Evolutionary conservation across 108 stramenopile species (phyloP).

Genomic region (Conticribra weissflogii): DNA sequence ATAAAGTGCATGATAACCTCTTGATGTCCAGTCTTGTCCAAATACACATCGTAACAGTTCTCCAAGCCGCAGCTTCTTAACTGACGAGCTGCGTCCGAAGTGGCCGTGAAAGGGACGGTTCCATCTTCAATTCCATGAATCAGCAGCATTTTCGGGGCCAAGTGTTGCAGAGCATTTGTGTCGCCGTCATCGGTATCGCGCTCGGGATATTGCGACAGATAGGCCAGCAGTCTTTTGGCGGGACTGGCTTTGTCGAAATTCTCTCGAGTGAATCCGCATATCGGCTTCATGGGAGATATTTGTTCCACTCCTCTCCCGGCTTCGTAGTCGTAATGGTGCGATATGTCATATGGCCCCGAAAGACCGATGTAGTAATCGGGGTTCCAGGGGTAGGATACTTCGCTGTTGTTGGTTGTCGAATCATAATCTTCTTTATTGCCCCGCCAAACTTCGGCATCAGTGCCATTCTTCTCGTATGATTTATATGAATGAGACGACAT

Average conservation of each 20-base stretch:
- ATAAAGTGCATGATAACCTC: slow-evolving; percentile 80
- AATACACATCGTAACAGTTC: slow-evolving; percentile 61
- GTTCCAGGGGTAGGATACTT: background rate
- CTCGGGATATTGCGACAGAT: background rate
- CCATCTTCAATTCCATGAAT: slow-evolving; percentile 87
- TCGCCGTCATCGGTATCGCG: background rate
- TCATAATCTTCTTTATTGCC: too few relatives aligned
- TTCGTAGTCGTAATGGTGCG: slow-evolving; percentile 87
- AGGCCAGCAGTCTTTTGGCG: slow-evolving; percentile 40
- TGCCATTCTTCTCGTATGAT: background rate
- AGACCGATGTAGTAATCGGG: slow-evolving; percentile 66
- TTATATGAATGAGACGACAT: slow-evolving; percentile 1
- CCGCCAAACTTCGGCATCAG: too few relatives aligned
- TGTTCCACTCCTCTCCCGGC: slow-evolving; percentile 86
- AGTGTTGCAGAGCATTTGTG: slow-evolving; percentile 8
- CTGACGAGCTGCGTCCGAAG: slow-evolving; percentile 65
- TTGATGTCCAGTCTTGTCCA: slow-evolving; percentile 69
- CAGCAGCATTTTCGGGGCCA: slow-evolving; percentile 52
- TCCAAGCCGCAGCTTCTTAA: slow-evolving; percentile 60
- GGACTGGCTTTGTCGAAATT: slow-evolving; percentile 66
- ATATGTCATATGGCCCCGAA: slow-evolving; percentile 79
- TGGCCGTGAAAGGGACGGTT: slow-evolving; percentile 82
- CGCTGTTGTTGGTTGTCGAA: background rate
- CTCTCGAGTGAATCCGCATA: slow-evolving; percentile 61
- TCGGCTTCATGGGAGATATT: slow-evolving; percentile 80